Conservation (phyloP, 2,329 filamentous ascomycete genomes). For the Hirsutella thompsonii region DNA sequence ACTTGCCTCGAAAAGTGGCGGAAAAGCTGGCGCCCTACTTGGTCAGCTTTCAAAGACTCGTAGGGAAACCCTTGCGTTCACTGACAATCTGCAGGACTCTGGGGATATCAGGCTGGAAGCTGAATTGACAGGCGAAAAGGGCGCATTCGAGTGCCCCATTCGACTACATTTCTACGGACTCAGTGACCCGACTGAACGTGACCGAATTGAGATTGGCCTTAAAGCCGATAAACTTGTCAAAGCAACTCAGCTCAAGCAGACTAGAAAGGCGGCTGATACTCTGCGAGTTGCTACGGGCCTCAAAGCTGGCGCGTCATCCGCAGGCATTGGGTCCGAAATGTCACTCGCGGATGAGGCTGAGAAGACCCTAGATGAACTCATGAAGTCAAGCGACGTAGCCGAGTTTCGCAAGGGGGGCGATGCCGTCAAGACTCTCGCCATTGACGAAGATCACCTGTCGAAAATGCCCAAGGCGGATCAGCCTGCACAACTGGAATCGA, state of each 20-base stretch:
- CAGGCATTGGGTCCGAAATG: slow-evolving; percentile 19
- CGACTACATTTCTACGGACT: slow-evolving; percentile 58
- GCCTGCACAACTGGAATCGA: slow-evolving; percentile 49
- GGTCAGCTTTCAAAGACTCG: no score
- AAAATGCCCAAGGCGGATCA: slow-evolving; percentile 62
- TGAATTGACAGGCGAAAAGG: slow-evolving; percentile 53
- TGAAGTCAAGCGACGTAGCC: slow-evolving; percentile 53
- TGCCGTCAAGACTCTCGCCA: slow-evolving; percentile 56
- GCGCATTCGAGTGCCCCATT: slow-evolving; percentile 59
- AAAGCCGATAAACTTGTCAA: slow-evolving; percentile 51
- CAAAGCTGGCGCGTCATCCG: slow-evolving; percentile 23
- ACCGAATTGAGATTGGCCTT: slow-evolving; percentile 46
- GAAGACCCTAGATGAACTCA: slow-evolving; percentile 47
- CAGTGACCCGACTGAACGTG: slow-evolving; percentile 35
- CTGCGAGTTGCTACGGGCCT: slow-evolving; percentile 31
- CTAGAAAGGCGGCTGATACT: slow-evolving; percentile 38
- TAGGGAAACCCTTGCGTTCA: no score
- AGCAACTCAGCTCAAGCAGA: slow-evolving; percentile 41
- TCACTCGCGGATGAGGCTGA: slow-evolving; percentile 17
- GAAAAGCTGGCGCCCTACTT: slow-evolving; percentile 64
- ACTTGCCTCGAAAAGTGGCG: slow-evolving; percentile 55
- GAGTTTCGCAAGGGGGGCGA: slow-evolving; percentile 52
- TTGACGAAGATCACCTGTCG: slow-evolving; percentile 56
- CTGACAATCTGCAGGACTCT: slow-evolving; percentile 28
- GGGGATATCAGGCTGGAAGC: slow-evolving; percentile 54